A percentile compares a stretch with the other conserved stretches of the same genome.
Evolutionary conservation across 2,329 filamentous ascomycete genomes (phyloP).

Genomic region (Arthrobotrys musiformis): DNA sequence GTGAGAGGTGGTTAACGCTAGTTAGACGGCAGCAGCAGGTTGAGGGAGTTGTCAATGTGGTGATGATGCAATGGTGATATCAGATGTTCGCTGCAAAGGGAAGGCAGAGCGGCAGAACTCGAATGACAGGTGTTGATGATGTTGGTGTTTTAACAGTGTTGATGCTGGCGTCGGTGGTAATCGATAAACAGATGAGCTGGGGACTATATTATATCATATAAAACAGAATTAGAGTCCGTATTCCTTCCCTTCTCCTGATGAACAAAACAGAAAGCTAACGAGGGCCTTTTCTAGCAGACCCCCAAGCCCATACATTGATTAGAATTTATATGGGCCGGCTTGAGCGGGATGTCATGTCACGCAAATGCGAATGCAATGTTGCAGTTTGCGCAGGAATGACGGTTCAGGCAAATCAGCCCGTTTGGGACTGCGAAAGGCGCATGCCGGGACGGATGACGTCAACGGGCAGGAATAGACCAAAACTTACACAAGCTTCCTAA

Average conservation of each 20-base stretch:
- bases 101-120: too few relatives aligned
- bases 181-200: neutral
- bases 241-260: too few relatives aligned
- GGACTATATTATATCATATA: neutral
- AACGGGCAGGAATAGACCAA: neutral
- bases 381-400: constrained; percentile 44
- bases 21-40: neutral
- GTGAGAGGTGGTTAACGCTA: neutral
- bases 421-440: constrained; percentile 19
- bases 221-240: neutral
- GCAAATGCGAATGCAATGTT: too few relatives aligned
- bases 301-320: too few relatives aligned
- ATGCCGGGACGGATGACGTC: constrained; percentile 35
- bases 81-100: neutral
- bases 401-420: constrained; percentile 30
- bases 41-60: neutral
- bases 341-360: constrained; percentile 6
- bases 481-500: neutral
- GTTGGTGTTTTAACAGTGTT: too few relatives aligned
- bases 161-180: neutral
- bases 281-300: too few relatives aligned
- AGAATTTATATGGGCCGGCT: neutral
- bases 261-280: too few relatives aligned
- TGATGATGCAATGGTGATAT: constrained; percentile 17
- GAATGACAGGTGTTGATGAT: too few relatives aligned